phyloP scores from a whole-genome alignment of 1,284 basidiomycete species.

The Heterobasidion irregulare region DNA sequence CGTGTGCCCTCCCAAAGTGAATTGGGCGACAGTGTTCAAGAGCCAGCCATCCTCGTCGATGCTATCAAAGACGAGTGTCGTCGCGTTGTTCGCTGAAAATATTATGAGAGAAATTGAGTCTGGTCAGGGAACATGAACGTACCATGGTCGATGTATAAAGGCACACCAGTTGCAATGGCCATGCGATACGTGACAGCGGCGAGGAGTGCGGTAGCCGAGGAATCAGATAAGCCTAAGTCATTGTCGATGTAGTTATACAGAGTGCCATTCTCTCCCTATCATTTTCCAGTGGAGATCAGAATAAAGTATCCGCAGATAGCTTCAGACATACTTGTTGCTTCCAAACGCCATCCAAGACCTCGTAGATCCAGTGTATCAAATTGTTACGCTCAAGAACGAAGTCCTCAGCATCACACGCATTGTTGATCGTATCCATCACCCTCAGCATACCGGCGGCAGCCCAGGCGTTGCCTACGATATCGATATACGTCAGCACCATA shows the following conservation, averaged over 20 bases:
- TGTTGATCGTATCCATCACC: slow-evolving; percentile 46
- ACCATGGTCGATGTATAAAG: slow-evolving; percentile 20
- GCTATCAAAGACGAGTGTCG: slow-evolving; percentile 27
- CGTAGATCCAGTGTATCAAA: slow-evolving; percentile 48
- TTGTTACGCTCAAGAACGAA: slow-evolving; percentile 38
- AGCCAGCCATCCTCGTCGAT: slow-evolving; percentile 43
- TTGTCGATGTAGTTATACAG: slow-evolving; percentile 45
- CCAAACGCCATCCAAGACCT: slow-evolving; percentile 47
- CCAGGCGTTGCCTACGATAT: slow-evolving; percentile 49
- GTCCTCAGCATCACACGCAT: slow-evolving; percentile 29
- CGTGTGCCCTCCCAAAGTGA: no score
- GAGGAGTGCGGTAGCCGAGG: slow-evolving; percentile 42
- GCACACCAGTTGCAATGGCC: slow-evolving; percentile 21
- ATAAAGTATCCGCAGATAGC: background rate
- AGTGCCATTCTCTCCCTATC: slow-evolving; percentile 28
- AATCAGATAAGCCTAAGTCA: slow-evolving; percentile 36
- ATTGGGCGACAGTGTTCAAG: slow-evolving; percentile 49
- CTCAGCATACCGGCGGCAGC: slow-evolving; percentile 60
- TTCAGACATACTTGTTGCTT: slow-evolving; percentile 29
- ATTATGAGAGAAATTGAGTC: no score
- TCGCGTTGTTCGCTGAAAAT: slow-evolving; percentile 31
- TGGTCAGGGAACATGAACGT: no score
- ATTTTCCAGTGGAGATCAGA: background rate
- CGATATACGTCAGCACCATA: no score
- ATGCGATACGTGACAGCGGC: slow-evolving; percentile 40